phyloP scores from a whole-genome alignment of 2,329 filamentous ascomycete genomes.

The Diaporthe nobilis region DNA sequence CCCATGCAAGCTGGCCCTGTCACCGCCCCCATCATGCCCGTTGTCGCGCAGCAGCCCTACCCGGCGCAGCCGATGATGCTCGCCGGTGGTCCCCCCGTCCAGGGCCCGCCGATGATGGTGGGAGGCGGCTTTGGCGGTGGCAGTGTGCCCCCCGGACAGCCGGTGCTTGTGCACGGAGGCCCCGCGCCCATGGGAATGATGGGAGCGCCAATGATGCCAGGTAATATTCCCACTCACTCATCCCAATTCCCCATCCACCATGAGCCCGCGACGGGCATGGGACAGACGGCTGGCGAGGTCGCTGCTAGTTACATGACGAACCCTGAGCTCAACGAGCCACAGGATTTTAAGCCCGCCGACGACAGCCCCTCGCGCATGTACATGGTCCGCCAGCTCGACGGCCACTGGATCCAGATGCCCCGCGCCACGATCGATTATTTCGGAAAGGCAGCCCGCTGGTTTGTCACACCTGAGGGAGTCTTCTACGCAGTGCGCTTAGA shows the following conservation, averaged over 20 bases:
- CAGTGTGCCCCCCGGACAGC: conserved; percentile 38
- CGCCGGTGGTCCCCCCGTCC: conserved; percentile 20
- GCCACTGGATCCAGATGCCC: conserved; percentile 71
- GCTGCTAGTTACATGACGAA: conserved; percentile 63
- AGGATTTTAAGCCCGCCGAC: conserved; percentile 75
- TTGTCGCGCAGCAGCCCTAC: conserved; percentile 45
- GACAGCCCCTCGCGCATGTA: conserved; percentile 73
- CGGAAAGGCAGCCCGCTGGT: conserved; percentile 69
- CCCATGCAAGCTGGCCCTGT: conserved; percentile 42
- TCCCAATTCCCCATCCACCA: conserved; percentile 52
- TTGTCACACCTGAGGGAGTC: conserved; percentile 67
- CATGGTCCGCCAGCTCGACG: conserved; percentile 72
- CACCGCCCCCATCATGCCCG: conserved; percentile 43
- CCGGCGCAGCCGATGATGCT: conserved; percentile 40
- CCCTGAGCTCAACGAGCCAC: conserved; percentile 67
- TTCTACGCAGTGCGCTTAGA: conserved; percentile 73
- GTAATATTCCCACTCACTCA: conserved; percentile 51
- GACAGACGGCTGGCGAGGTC: conserved; percentile 64
- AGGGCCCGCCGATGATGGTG: conserved; percentile 42
- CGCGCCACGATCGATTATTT: conserved; percentile 73
- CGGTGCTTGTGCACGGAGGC: conserved; percentile 38
- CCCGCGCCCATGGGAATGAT: conserved; percentile 40
- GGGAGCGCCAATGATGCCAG: conserved; percentile 54
- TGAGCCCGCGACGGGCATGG: conserved; percentile 66
- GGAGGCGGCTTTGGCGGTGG: conserved; percentile 15